Conservation (phyloP, 2,329 filamentous ascomycete species). For the Colletotrichum sansevieriae region DNA sequence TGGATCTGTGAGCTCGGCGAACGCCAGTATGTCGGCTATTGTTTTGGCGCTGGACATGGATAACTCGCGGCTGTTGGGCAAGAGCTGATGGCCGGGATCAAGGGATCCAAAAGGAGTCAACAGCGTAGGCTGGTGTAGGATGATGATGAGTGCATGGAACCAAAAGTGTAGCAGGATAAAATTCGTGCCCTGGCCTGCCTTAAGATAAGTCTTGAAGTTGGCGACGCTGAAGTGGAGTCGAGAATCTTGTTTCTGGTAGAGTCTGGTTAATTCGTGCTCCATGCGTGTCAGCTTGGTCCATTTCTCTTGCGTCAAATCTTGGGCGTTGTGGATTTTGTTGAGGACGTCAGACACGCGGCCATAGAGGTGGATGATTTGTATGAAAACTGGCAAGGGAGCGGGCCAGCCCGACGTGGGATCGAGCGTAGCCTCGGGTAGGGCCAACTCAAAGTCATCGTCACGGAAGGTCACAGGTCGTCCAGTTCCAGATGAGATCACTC, state of each 20-base stretch:
- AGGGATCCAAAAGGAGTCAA: conserved; percentile 79
- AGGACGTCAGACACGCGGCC: conserved; percentile 86
- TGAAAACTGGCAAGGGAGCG: conserved; percentile 82
- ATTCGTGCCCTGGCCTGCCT: conserved; percentile 84
- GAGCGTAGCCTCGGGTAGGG: conserved; percentile 67
- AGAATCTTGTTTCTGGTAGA: conserved; percentile 80
- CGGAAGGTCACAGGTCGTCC: conserved; percentile 86
- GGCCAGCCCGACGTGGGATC: conserved; percentile 77
- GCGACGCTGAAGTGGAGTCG: conserved; percentile 85
- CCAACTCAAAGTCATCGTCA: conserved; percentile 87
- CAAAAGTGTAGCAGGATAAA: conserved; percentile 90
- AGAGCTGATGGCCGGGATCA: conserved; percentile 74
- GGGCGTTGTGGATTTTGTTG: conserved; percentile 81
- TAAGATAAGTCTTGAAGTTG: conserved; percentile 89
- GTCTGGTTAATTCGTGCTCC: conserved; percentile 81
- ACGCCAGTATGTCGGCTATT: conserved; percentile 88
- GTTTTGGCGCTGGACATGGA: conserved; percentile 94
- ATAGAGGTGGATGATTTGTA: conserved; percentile 88
- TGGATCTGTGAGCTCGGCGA: conserved; percentile 86
- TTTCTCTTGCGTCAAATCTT: conserved; percentile 81
- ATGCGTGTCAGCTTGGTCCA: conserved; percentile 80
- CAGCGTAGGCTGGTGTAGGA: conserved; percentile 86
- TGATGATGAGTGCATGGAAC: conserved; percentile 89
- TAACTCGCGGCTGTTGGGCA: conserved; percentile 83
- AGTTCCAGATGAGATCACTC: conserved; percentile 88